Evolutionary conservation across 257 asterid genomes (phyloP), one percentile per base, ranked within the genome.

Genomic region (Solanum appendiculatum): DNA sequence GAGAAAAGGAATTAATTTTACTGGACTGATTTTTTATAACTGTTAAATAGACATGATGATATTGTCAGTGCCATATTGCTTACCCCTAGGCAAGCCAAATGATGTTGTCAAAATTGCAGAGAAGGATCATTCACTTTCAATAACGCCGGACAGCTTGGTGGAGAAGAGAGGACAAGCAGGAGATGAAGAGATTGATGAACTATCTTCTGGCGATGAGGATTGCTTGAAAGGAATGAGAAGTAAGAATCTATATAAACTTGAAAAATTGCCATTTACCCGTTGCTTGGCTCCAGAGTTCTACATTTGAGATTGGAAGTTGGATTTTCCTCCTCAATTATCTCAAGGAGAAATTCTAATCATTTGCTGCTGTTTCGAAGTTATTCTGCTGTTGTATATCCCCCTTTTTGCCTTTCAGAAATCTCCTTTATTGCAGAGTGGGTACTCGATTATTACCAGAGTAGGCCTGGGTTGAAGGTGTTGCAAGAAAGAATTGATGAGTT

Each of bases 151-250:
- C 42, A 88, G 74, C 86, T 82, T 89, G 34, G 92, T 88, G 86
- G 93, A 89, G 70, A 91, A 10, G 69, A 60, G 74, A 84, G 91
- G 37, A 88, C 91, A 90, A 74, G 87, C 85, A 84, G 89, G 42
- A 63, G 94, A 90, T 72, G 92, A 91, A 60, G 98, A 92, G 84
- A 91, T 91, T 51, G 93, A 93, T 91, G 91, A 93, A 90, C 93
- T 97, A 87, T 93, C 98, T 85, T 96, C 97, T 5, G 99, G 97
- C 37, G 98, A 96, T 74, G 99, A 97, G 86, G 96, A 94, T 84
- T 85, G 75, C 90, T 92, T 94, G 1, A 93, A 90, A 88, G 99
- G 99, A 93, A 92, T 96, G 98, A 93, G 88, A 93, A 95, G 99
- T 97, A 95, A 40, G 98, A 60, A 16, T 89, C 33, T 8, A 25